Evolutionary conservation across 257 asterid species (phyloP).

Genomic region (Capsicum pubescens): DNA sequence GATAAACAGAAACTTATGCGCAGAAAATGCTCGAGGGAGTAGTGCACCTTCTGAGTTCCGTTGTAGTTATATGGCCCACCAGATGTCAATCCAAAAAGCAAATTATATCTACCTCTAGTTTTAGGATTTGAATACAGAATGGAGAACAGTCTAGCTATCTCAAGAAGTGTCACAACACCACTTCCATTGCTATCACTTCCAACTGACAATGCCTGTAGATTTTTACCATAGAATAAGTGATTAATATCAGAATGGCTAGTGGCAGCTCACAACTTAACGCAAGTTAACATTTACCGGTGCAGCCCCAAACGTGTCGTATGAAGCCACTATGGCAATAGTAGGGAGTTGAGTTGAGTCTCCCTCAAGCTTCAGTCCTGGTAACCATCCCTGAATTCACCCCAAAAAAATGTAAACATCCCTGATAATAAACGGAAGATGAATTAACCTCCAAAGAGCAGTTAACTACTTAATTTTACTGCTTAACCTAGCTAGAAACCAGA

Average conservation of each 20-base stretch:
- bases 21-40: slow-evolving; percentile 26
- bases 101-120: slow-evolving; percentile 87
- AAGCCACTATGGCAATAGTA: slow-evolving; percentile 95
- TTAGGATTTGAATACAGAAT: slow-evolving; percentile 82
- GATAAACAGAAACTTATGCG: neutral
- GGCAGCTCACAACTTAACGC: neutral
- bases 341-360: slow-evolving; percentile 93
- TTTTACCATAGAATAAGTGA: slow-evolving; percentile 1
- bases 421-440: neutral
- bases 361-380: slow-evolving; percentile 85
- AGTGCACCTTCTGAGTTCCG: slow-evolving; percentile 81
- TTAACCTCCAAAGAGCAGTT: slow-evolving; percentile 18
- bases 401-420: neutral
- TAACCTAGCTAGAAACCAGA: neutral
- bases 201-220: slow-evolving; percentile 71
- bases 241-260: neutral
- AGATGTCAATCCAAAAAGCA: slow-evolving; percentile 89
- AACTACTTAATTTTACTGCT: slow-evolving; percentile 19
- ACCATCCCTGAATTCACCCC: slow-evolving; percentile 77
- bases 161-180: slow-evolving; percentile 89
- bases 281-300: slow-evolving; percentile 71
- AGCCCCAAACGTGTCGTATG: slow-evolving; percentile 98
- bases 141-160: slow-evolving; percentile 91
- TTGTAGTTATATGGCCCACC: slow-evolving; percentile 96
- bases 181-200: slow-evolving; percentile 99